phyloP scores from a whole-genome alignment of 1,139 yeast species.

The Candida albicans region DNA sequence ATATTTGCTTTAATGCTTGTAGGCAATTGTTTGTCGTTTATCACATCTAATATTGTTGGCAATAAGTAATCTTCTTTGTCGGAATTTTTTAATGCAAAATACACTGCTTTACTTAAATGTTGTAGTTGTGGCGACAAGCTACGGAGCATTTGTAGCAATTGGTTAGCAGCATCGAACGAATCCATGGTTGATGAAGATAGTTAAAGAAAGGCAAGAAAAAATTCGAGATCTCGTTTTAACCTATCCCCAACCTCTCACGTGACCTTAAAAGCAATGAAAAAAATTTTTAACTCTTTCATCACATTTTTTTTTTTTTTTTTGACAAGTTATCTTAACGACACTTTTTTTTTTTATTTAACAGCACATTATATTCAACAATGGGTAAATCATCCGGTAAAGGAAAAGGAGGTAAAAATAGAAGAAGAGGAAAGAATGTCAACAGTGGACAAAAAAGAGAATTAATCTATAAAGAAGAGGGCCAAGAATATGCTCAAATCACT shows the following conservation, averaged over 20 bases:
- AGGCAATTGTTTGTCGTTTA: constrained; percentile 49
- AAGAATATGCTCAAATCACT: constrained; percentile 97
- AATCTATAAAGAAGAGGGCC: constrained; percentile 90
- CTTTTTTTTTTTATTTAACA: background rate
- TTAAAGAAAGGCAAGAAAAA: background rate
- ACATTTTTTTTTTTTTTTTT: constrained; percentile 2
- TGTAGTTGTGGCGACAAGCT: constrained; percentile 63
- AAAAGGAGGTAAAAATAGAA: constrained; percentile 81
- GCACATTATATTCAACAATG: constrained; percentile 25
- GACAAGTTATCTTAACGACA: background rate
- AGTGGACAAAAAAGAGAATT: constrained; percentile 93
- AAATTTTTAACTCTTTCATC: background rate
- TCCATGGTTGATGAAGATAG: constrained; percentile 48
- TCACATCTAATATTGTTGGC: constrained; percentile 66
- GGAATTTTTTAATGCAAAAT: constrained; percentile 56
- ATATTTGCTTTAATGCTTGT: constrained; percentile 65
- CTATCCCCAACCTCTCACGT: background rate
- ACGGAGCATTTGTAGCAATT: constrained; percentile 62
- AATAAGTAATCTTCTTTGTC: constrained; percentile 73
- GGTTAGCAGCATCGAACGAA: constrained; percentile 74
- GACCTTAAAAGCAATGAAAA: background rate
- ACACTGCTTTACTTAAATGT: constrained; percentile 54
- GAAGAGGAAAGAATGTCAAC: constrained; percentile 98
- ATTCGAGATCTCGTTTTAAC: background rate
- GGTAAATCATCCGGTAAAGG: constrained; percentile 56